These are phyloP conservation scores for Hymenoscyphus infarciens DNA, from an alignment of 2,329 filamentous ascomycete species.

Conservation along the genomic window DNA sequence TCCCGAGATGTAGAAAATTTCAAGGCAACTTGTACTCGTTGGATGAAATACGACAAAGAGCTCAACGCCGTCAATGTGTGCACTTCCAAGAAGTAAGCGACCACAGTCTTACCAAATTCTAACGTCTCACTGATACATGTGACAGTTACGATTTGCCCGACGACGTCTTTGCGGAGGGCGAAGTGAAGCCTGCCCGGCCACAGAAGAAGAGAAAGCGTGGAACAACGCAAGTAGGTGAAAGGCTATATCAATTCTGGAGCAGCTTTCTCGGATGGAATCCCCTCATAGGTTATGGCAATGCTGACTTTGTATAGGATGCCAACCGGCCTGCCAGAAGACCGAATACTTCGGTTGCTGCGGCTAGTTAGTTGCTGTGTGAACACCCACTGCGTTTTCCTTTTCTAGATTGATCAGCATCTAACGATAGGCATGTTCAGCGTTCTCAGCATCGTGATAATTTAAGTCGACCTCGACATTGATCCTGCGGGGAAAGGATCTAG, in stretches of 20 bases:
- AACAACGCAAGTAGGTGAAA: conserved; percentile 33
- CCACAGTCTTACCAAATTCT: not conserved
- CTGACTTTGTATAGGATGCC: conserved; percentile 32
- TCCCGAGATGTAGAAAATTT: conserved; percentile 83
- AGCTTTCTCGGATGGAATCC: not conserved
- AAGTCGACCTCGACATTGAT: not conserved
- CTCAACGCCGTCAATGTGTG: conserved; percentile 71
- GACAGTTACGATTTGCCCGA: conserved; percentile 79
- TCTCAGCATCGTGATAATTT: not conserved
- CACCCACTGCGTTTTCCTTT: conserved; percentile 20
- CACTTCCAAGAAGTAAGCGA: conserved; percentile 74
- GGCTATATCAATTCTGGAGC: conserved; percentile 12
- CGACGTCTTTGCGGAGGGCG: conserved; percentile 81
- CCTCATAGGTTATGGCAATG: conserved; percentile 9
- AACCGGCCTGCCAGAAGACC: conserved; percentile 34
- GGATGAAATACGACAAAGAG: conserved; percentile 71
- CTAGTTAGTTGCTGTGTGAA: conserved; percentile 34
- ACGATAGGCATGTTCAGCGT: conserved; percentile 26
- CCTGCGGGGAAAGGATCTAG: not conserved
- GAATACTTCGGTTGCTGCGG: conserved; percentile 32
- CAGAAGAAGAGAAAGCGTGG: conserved; percentile 35
- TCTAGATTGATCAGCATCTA: conserved; percentile 32
- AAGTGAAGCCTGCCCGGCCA: conserved; percentile 57
- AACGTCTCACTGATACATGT: conserved; percentile 20
- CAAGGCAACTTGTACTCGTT: conserved; percentile 73